phyloP scores from a whole-genome alignment of 1,284 basidiomycete genomes.

The Sanguinoderma infundibulare region DNA sequence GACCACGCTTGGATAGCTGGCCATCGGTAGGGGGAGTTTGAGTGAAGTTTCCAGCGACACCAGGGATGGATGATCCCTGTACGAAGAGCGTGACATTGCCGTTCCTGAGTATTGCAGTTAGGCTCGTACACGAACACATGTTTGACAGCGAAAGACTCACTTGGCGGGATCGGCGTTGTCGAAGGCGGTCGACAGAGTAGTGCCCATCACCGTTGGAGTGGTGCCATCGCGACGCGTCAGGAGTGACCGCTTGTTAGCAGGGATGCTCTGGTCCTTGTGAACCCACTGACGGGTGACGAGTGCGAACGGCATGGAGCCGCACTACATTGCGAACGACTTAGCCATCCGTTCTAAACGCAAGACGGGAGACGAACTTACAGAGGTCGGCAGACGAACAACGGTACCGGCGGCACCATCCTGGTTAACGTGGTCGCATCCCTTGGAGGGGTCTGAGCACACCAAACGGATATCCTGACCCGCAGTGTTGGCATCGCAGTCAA shows the following conservation, averaged over 20 bases:
- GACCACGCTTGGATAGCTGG: constrained; percentile 13
- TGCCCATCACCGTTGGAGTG: constrained; percentile 43
- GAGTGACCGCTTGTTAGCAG: constrained; percentile 31
- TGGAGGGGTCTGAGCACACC: constrained; percentile 43
- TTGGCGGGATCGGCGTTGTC: constrained; percentile 36
- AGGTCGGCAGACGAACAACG: constrained; percentile 50
- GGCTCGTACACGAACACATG: background rate
- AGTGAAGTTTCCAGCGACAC: constrained; percentile 39
- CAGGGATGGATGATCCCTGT: constrained; percentile 44
- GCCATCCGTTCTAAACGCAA: constrained; percentile 42
- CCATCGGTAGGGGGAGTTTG: constrained; percentile 24
- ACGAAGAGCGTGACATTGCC: constrained; percentile 47
- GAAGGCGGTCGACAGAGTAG: constrained; percentile 50
- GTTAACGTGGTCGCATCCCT: constrained; percentile 51
- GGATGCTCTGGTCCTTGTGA: constrained; percentile 45
- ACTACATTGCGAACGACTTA: constrained; percentile 31
- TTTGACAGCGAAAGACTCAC: constrained; percentile 15
- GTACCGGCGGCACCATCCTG: constrained; percentile 49
- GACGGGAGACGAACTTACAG: background rate
- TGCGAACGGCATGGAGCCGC: constrained; percentile 51
- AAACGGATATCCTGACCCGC: constrained; percentile 49
- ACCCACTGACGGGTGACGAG: constrained; percentile 46
- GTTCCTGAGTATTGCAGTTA: constrained; percentile 18
- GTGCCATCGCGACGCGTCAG: constrained; percentile 40
- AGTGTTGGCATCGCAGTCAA: constrained; percentile 44